A percentile compares a stretch with the other conserved stretches of the same genome.
Conservation (phyloP, 192 early-diverging fungal species). For the Coemansia sp. region DNA sequence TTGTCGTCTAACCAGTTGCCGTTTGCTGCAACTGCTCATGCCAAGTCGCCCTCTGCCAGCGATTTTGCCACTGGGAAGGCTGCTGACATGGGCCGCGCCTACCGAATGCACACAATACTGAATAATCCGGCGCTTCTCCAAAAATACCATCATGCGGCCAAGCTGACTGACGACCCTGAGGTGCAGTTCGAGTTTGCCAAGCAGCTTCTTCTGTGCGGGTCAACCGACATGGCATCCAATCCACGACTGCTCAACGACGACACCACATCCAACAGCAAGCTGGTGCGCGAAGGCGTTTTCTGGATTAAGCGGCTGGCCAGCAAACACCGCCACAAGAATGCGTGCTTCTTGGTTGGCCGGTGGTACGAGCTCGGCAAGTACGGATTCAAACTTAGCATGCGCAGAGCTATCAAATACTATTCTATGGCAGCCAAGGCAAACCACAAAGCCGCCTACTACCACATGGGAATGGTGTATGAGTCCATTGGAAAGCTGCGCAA, state of each 20-base stretch:
- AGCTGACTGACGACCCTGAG: constrained; percentile 66
- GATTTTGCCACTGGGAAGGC: constrained; percentile 50
- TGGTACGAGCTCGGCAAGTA: constrained; percentile 55
- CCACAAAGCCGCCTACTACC: constrained; percentile 40
- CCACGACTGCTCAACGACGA: constrained; percentile 16
- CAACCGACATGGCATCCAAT: constrained; percentile 42
- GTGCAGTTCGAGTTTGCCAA: constrained; percentile 77
- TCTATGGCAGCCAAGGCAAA: constrained; percentile 28
- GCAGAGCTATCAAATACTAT: constrained; percentile 46
- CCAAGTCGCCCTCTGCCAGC: constrained; percentile 9
- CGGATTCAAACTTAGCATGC: constrained; percentile 35
- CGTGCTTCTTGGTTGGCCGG: constrained; percentile 50
- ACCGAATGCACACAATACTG: constrained; percentile 49
- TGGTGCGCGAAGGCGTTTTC: constrained; percentile 53
- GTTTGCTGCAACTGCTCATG: background rate
- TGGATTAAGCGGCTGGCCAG: constrained; percentile 52
- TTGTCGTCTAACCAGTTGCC: constrained; percentile 19
- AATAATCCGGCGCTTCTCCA: constrained; percentile 52
- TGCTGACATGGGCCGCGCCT: constrained; percentile 42
- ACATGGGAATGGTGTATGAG: constrained; percentile 40
- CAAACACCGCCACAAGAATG: constrained; percentile 37
- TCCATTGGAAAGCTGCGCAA: constrained; percentile 28
- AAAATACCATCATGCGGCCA: constrained; percentile 71
- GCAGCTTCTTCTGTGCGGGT: constrained; percentile 50
- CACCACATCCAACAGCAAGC: constrained; percentile 26